Percentiles rank a stretch among this genome's conserved stretches.
phyloP scores from a whole-genome alignment of 2,329 filamentous ascomycete species.

The Esteya vermicola region DNA sequence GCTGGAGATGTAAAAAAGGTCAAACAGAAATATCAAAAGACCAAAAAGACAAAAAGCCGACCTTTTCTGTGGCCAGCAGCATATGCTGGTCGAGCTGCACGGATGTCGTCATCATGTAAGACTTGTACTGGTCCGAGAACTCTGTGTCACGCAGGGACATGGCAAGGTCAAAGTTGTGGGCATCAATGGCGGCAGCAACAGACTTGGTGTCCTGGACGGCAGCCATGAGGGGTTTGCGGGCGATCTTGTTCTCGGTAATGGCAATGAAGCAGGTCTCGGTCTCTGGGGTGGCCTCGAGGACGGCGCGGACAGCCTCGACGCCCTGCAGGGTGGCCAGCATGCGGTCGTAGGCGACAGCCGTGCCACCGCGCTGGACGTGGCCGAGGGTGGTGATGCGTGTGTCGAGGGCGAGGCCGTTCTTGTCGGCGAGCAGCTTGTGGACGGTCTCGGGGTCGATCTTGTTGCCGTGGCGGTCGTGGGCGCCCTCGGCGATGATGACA shows the following conservation, averaged over 20 bases:
- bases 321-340: slow-evolving; percentile 88
- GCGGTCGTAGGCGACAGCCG: slow-evolving; percentile 85
- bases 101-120: slow-evolving; percentile 82
- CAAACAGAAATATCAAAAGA: no score
- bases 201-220: slow-evolving; percentile 78
- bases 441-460: slow-evolving; percentile 73
- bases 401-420: slow-evolving; percentile 62
- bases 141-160: slow-evolving; percentile 85
- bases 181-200: slow-evolving; percentile 67
- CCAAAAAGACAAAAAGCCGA: slow-evolving; percentile 18
- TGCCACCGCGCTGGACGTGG: slow-evolving; percentile 92
- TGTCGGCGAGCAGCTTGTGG: slow-evolving; percentile 73
- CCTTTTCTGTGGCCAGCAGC: slow-evolving; percentile 56
- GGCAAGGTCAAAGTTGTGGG: slow-evolving; percentile 72
- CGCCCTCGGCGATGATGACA: slow-evolving; percentile 93
- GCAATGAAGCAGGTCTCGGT: slow-evolving; percentile 90
- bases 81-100: slow-evolving; percentile 55
- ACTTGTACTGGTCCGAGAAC: slow-evolving; percentile 82
- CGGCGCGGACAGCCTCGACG: slow-evolving; percentile 84
- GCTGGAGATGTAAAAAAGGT: no score
- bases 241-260: slow-evolving; percentile 96
- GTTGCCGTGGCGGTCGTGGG: slow-evolving; percentile 68
- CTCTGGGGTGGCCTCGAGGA: slow-evolving; percentile 76
- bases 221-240: slow-evolving; percentile 75
- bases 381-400: slow-evolving; percentile 90